phyloP scores from a whole-genome alignment of 768 basidiomycete species.

The Phanerochaete carnosa region DNA sequence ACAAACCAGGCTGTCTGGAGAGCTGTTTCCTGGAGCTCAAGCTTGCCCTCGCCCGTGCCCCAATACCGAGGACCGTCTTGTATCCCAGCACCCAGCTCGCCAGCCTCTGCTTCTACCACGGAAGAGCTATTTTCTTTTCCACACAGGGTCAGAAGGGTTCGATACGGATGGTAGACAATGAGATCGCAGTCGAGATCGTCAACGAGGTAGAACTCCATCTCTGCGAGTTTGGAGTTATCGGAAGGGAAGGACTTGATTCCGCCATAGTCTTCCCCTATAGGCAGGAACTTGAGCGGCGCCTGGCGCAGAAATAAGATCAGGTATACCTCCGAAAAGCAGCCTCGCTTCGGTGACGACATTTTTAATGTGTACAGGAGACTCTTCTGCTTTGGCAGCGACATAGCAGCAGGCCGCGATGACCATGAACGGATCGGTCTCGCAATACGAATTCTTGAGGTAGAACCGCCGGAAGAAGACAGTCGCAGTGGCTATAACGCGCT shows the following conservation, averaged over 20 bases:
- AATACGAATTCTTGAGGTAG: slow-evolving; percentile 93
- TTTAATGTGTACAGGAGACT: slow-evolving; percentile 94
- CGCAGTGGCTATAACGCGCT: slow-evolving; percentile 91
- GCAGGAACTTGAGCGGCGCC: background rate
- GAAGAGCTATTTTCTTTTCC: slow-evolving; percentile 49
- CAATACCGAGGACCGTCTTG: slow-evolving; percentile 67
- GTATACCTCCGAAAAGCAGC: slow-evolving; percentile 67
- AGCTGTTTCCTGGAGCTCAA: slow-evolving; percentile 71
- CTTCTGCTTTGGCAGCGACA: slow-evolving; percentile 96
- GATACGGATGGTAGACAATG: slow-evolving; percentile 91
- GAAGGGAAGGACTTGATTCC: slow-evolving; percentile 72
- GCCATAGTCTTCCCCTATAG: slow-evolving; percentile 59
- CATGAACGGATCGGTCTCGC: slow-evolving; percentile 93
- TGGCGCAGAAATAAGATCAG: background rate
- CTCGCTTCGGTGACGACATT: slow-evolving; percentile 83
- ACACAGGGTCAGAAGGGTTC: slow-evolving; percentile 77
- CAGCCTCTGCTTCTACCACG: slow-evolving; percentile 50
- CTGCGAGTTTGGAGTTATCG: slow-evolving; percentile 89
- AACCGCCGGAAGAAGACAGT: slow-evolving; percentile 96
- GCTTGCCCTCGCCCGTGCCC: slow-evolving; percentile 77
- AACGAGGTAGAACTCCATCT: slow-evolving; percentile 99
- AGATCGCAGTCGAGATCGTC: slow-evolving; percentile 96
- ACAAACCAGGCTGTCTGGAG: slow-evolving; percentile 90
- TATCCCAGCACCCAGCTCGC: slow-evolving; percentile 47
- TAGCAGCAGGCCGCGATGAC: slow-evolving; percentile 94